Evolutionary conservation across 1,139 yeast genomes (phyloP).

Genomic region (Protomyces inouyei): DNA sequence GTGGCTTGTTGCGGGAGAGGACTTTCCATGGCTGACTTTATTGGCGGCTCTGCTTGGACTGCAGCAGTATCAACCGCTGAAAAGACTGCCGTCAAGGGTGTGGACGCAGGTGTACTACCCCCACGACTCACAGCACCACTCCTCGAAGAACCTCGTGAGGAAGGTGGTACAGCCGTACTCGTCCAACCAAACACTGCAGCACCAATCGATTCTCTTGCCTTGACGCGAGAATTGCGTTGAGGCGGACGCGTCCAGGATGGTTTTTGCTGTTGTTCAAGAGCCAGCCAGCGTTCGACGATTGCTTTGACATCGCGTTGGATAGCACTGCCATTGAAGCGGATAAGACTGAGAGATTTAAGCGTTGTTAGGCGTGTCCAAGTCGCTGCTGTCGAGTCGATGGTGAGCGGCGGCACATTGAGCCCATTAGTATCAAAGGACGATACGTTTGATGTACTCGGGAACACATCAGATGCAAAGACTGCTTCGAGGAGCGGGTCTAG

Average conservation of each 20-base stretch:
- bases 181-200: conserved; percentile 16
- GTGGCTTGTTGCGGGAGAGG: not conserved
- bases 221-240: not conserved
- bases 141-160: not conserved
- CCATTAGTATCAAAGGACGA: not conserved
- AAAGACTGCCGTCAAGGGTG: not conserved
- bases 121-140: not conserved
- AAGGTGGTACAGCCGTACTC: conserved; percentile 1
- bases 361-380: not conserved
- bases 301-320: not conserved
- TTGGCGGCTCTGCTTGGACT: not conserved
- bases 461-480: not conserved
- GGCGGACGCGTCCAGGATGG: conserved; percentile 20
- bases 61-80: not conserved
- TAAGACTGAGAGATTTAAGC: not conserved
- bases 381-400: conserved; percentile 6
- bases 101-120: not conserved
- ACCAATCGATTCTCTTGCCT: conserved; percentile 18
- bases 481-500: not conserved
- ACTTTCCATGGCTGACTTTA: not conserved
- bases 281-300: conserved; percentile 4
- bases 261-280: not conserved
- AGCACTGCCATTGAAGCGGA: conserved; percentile 1
- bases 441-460: not conserved
- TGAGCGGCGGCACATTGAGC: not conserved